phyloP scores from a whole-genome alignment of 306 rosid genomes.

The Castanopsis chinensis region DNA sequence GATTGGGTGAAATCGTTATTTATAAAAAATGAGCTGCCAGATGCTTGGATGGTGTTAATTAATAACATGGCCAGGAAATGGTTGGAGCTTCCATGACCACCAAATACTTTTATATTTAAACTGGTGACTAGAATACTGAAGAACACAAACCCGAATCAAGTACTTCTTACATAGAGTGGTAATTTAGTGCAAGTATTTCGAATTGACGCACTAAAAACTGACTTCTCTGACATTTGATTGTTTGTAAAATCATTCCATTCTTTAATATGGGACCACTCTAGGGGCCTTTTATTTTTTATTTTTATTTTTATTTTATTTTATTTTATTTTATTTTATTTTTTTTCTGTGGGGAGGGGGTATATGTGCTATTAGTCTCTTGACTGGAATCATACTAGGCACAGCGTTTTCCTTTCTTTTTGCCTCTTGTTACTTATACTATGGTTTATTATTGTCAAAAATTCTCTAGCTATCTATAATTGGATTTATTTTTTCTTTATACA shows the following conservation, averaged over 20 bases:
- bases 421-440: neutral
- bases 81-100: neutral
- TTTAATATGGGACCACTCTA: neutral
- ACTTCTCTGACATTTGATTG: neutral
- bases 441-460: neutral
- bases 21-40: neutral
- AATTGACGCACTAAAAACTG: neutral
- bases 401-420: neutral
- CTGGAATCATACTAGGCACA: neutral
- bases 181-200: neutral
- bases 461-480: neutral
- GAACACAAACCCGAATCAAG: neutral
- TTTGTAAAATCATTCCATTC: neutral
- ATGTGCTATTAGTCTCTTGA: neutral
- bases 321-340: no score
- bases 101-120: neutral
- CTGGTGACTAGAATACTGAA: neutral
- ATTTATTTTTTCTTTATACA: slow-evolving; percentile 36
- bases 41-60: neutral
- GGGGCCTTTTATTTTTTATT: neutral
- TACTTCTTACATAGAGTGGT: neutral
- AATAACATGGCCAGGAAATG: neutral
- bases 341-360: neutral
- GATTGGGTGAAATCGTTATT: neutral
- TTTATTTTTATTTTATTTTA: no score